Evolutionary conservation across 768 basidiomycete genomes (phyloP).

Genomic region (Mycena polygramma): DNA sequence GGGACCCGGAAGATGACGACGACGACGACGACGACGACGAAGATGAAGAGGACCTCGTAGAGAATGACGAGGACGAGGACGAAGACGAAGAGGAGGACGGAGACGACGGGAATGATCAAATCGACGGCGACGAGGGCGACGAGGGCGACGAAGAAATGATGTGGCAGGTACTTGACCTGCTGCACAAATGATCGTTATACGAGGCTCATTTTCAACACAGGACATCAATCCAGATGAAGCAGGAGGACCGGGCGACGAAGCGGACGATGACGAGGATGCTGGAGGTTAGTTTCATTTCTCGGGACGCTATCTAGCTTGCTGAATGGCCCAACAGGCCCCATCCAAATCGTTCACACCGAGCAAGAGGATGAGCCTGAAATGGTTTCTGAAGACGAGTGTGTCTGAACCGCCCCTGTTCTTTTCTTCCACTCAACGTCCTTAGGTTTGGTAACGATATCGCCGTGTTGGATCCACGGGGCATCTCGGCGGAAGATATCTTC

Average conservation of each 20-base stretch:
- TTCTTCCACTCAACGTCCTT: constrained; percentile 9
- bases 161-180: constrained; percentile 64
- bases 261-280: constrained; percentile 73
- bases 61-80: constrained; percentile 57
- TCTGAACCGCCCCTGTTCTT: constrained; percentile 29
- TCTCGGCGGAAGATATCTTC: constrained; percentile 65
- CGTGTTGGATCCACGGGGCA: constrained; percentile 53
- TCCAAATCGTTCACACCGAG: constrained; percentile 73
- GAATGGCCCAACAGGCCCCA: constrained; percentile 52
- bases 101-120: constrained; percentile 60
- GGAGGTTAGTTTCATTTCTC: constrained; percentile 58
- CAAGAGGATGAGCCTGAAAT: constrained; percentile 73
- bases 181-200: not conserved
- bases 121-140: constrained; percentile 51
- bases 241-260: constrained; percentile 63
- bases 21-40: constrained; percentile 74
- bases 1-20: constrained; percentile 79
- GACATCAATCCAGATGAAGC: constrained; percentile 65
- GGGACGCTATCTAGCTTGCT: constrained; percentile 36
- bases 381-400: constrained; percentile 76
- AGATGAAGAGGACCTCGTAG: constrained; percentile 59
- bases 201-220: constrained; percentile 44
- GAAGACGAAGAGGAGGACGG: constrained; percentile 59
- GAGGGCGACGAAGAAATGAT: constrained; percentile 66
- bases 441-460: constrained; percentile 58